Percentiles rank a stretch among this genome's conserved stretches.
phyloP scores from a whole-genome alignment of 768 basidiomycete genomes.

The Lentinula aciculospora region DNA sequence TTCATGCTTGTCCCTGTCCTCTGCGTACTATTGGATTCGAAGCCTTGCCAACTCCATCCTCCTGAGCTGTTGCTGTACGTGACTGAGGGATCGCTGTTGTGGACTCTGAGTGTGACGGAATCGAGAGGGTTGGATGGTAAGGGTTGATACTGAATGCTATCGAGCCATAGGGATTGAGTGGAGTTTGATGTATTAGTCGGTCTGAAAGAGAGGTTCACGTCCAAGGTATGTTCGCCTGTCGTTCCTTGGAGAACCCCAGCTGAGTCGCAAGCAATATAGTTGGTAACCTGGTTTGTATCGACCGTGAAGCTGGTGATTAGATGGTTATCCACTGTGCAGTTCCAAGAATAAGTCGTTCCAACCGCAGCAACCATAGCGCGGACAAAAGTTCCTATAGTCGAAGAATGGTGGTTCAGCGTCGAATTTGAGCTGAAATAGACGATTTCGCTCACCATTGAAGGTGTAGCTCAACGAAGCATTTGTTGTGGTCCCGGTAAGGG shows the following conservation, averaged over 20 bases:
- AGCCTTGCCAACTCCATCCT: background rate
- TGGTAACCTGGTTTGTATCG: background rate
- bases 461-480: constrained; percentile 2
- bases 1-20: background rate
- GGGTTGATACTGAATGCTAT: constrained; percentile 1
- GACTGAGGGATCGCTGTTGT: constrained; percentile 5
- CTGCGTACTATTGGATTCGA: background rate
- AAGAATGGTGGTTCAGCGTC: background rate
- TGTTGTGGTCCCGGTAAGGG: background rate
- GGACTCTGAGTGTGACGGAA: background rate
- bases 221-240: background rate
- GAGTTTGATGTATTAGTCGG: background rate
- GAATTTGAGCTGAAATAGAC: no score
- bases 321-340: background rate
- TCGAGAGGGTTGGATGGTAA: background rate
- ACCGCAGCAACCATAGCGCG: background rate
- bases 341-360: background rate
- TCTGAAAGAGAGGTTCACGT: background rate
- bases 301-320: background rate
- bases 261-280: constrained; percentile 3
- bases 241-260: background rate
- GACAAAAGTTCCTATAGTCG: background rate
- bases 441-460: background rate
- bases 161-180: background rate
- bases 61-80: background rate